Conservation (phyloP, 2,329 filamentous ascomycete genomes). For the Sporothrix schenckii region DNA sequence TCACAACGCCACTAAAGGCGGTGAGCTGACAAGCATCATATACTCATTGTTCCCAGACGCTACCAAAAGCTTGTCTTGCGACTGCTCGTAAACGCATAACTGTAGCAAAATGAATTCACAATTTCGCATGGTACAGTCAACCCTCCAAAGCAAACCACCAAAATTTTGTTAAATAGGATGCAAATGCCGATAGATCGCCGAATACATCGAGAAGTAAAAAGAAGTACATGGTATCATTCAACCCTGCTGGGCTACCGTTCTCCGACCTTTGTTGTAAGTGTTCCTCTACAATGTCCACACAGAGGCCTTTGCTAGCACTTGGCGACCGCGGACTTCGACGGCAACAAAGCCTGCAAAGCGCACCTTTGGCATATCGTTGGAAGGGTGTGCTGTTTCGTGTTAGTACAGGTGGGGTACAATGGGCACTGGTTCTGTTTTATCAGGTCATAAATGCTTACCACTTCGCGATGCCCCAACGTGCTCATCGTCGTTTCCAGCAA, state of each 20-base stretch:
- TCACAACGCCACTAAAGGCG: background rate
- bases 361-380: constrained; percentile 60
- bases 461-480: constrained; percentile 41
- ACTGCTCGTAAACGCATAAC: too few species aligned
- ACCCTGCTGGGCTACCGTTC: background rate
- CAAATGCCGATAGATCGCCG: constrained; percentile 7
- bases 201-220: constrained; percentile 15
- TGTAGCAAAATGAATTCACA: background rate
- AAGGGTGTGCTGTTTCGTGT: constrained; percentile 38
- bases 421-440: background rate
- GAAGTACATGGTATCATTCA: constrained; percentile 27
- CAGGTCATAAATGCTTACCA: constrained; percentile 28
- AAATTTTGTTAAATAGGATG: background rate
- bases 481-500: constrained; percentile 49
- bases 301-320: constrained; percentile 74
- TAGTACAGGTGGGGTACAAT: background rate
- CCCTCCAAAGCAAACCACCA: background rate
- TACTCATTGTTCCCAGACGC: background rate
- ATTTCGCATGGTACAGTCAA: background rate
- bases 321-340: constrained; percentile 74
- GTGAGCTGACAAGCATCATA: constrained; percentile 6
- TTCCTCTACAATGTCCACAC: constrained; percentile 63
- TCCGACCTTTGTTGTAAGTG: background rate
- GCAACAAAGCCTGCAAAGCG: constrained; percentile 75
- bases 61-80: background rate